Evolutionary conservation across 371 early-diverging fungal genomes (phyloP), one percentile per base, ranked within the genome.

Genomic region (Capillidium rhysosporum): DNA sequence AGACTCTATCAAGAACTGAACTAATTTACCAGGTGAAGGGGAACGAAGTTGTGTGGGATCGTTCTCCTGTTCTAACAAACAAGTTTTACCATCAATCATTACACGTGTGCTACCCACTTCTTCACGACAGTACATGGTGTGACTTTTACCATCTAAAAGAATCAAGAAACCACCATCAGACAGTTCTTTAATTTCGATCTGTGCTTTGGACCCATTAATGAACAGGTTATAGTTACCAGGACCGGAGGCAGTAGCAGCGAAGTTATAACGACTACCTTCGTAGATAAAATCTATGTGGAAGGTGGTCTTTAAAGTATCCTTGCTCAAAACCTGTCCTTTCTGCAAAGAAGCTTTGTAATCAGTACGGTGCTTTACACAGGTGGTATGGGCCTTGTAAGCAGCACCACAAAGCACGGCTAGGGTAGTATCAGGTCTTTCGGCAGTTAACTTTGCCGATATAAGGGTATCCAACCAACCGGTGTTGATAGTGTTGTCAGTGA

Each of bases 21-120:
- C 89, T 44, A 98, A 78, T 68, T 98, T 94, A 56, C 98, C 98
- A n/a, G 96, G 90, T 26, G 90, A 89, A 49, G 93, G 92, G 45
- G 85, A 79, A 55, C 92, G 82, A 54, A 98, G 70, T 69, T 90
- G 85, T 29, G 94, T 90, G 43, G 94, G 94, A 64, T 98, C 95
- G 48, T 76, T 82, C 63, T 98, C 94, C 64, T 91, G 85, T 69
- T 94, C 95, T 16, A 98, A 67, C 60, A 90, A 64, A 60, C 85
- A 86, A 12, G 89, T 91, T 68, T 88, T 85, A 62, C 89, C 87
- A 58, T 92, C 89, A 20, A 97, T 71, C 66, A 84, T 84, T 65
- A 97, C 58, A 48, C 86, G 82, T 26, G 88, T 86, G 28, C 80
- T 85, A 60, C 83, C 84, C 24, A 86, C 81, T 65, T 93, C 95